Evolutionary conservation across 805 yeast species (phyloP), one percentile per base, ranked within the genome.

Genomic region (Lipomyces lipofer): DNA sequence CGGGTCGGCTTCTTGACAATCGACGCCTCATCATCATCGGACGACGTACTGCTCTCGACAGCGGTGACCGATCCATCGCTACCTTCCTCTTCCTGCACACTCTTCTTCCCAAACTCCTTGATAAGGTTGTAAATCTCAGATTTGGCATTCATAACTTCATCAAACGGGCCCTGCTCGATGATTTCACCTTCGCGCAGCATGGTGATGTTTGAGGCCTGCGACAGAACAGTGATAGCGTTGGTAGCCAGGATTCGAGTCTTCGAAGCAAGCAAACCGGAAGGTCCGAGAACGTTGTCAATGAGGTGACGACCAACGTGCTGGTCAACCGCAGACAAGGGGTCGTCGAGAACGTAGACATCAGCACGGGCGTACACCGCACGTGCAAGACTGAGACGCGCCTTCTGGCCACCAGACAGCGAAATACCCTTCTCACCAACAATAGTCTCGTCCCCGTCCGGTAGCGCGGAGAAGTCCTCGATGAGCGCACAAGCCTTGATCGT

Each of bases 351-450:
- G 68, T 88, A 90, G 28, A 94, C 81, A 67, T 94, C 98, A 2
- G 98, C 95, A 61, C 98, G 79, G 10, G 96, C 81, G 68, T 94
- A 94, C 8, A 94, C 96, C 10, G 99, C 97, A 68, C 99, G 81
- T 0, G 99, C 99, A 49, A 94, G 78, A 1, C 96, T 84, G 33
- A 94, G 78, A 69, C 99, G 83, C 0, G 99, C 98, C 77, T 94
- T 94, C 71, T 94, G 99, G 43, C 99, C 99, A 48, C 99, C 99
- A 39, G 96, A 88, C 47, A 94, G 76, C 12, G 97, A 88, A 48
- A 94, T 91, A 60, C 99, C 99, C 69, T 92, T 89, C 73, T 94
- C 99, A 59, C 99, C 99, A 54, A 94, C 98, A 64, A 87, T 82
- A 4, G 99, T 94, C 48, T 77, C 77, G 69, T 94, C 98, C 51